Evolutionary conservation across 2,329 filamentous ascomycete genomes (phyloP).

Genomic region (Clarireedia monteithiana): DNA sequence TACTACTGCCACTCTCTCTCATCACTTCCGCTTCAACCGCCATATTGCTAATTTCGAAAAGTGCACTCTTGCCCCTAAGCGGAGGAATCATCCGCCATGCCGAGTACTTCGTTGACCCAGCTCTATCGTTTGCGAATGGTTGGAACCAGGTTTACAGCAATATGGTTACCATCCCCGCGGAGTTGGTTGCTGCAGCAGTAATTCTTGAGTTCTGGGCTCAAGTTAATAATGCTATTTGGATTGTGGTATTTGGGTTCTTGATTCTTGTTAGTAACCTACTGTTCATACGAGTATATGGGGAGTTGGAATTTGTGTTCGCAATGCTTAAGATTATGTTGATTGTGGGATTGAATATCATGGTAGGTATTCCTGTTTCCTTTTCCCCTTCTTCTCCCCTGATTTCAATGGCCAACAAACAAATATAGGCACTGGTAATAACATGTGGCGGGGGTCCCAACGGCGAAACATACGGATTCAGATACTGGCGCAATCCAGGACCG

Average conservation of each 20-base stretch:
- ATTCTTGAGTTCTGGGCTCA: conserved; percentile 59
- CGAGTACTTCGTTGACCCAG: conserved; percentile 30
- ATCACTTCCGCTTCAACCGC: too few species aligned
- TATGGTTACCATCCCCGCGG: conserved; percentile 33
- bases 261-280: conserved; percentile 30
- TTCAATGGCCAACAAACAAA: neutral
- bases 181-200: conserved; percentile 56
- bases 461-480: conserved; percentile 50
- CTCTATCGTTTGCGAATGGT: conserved; percentile 27
- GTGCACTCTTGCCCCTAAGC: conserved; percentile 28
- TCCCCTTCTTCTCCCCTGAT: too few species aligned
- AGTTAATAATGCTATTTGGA: conserved; percentile 38
- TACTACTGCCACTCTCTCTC: neutral
- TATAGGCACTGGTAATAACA: conserved; percentile 28
- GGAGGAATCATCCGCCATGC: conserved; percentile 31
- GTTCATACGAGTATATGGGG: conserved; percentile 36
- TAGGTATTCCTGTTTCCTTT: neutral
- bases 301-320: conserved; percentile 47
- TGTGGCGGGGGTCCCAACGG: conserved; percentile 53
- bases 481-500: conserved; percentile 46
- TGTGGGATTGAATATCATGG: conserved; percentile 51
- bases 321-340: conserved; percentile 53
- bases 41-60: neutral
- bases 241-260: conserved; percentile 33
- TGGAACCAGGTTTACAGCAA: conserved; percentile 29